Percentiles rank a stretch among this genome's conserved stretches.
Conservation (phyloP, 1,284 basidiomycete species). For the Marasmius oreades region DNA sequence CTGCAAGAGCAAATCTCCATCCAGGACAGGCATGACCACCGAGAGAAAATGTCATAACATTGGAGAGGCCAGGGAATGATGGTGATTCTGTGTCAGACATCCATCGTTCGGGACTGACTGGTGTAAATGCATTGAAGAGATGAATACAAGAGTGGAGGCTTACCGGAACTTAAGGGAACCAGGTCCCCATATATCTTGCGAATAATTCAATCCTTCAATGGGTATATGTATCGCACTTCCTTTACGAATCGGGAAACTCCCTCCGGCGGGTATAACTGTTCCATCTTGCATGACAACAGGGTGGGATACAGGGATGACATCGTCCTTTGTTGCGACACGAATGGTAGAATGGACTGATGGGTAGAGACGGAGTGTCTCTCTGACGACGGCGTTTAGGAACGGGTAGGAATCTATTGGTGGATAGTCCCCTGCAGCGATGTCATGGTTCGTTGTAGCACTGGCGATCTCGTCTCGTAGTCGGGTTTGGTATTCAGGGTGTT, state of each 20-base stretch:
- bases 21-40: conserved; percentile 49
- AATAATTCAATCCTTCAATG: conserved; percentile 48
- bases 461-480: conserved; percentile 40
- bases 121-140: conserved; percentile 7
- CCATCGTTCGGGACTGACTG: conserved; percentile 49
- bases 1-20: conserved; percentile 39
- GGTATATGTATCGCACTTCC: conserved; percentile 54
- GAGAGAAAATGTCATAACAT: conserved; percentile 52
- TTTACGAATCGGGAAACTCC: conserved; percentile 40
- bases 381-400: conserved; percentile 53
- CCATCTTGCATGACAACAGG: conserved; percentile 46
- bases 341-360: conserved; percentile 53
- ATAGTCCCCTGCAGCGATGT: conserved; percentile 13
- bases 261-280: conserved; percentile 28
- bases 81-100: conserved; percentile 24
- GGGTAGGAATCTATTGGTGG: conserved; percentile 43
- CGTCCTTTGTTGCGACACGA: conserved; percentile 46
- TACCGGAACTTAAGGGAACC: conserved; percentile 50
- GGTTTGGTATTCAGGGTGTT: conserved; percentile 42
- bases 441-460: not conserved
- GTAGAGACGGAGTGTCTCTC: conserved; percentile 47
- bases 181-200: conserved; percentile 48
- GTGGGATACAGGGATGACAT: conserved; percentile 46
- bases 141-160: conserved; percentile 16
- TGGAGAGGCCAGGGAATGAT: conserved; percentile 41